Conservation (phyloP, 768 basidiomycete genomes). For the Roridomyces roridus region DNA sequence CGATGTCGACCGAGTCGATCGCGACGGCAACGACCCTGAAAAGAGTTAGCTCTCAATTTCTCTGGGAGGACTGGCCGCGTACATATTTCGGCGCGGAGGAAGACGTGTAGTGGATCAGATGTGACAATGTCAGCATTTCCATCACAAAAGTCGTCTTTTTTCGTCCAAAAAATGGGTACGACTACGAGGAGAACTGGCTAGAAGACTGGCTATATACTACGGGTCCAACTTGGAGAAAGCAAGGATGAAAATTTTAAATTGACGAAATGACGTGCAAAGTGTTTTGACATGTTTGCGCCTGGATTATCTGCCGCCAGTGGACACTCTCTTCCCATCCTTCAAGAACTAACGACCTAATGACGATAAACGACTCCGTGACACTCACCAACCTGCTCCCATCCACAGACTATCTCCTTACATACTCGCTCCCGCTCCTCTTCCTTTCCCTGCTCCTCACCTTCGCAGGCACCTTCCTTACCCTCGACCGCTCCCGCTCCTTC, state of each 20-base stretch:
- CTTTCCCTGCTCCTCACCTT: conserved; percentile 63
- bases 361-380: conserved; percentile 24
- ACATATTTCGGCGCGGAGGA: conserved; percentile 10
- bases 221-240: too few species aligned
- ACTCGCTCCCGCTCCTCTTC: conserved; percentile 65
- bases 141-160: too few species aligned
- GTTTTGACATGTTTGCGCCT: too few species aligned
- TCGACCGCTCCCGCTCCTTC: conserved; percentile 73
- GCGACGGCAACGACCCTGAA: conserved; percentile 50
- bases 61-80: conserved; percentile 10
- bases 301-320: conserved; percentile 1
- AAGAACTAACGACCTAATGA: conserved; percentile 17
- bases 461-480: conserved; percentile 73
- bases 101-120: conserved; percentile 13
- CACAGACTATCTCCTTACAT: conserved; percentile 58
- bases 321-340: too few species aligned
- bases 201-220: too few species aligned
- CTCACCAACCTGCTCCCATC: conserved; percentile 52
- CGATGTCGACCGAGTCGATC: conserved; percentile 72
- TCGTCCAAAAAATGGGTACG: too few species aligned
- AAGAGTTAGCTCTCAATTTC: conserved; percentile 6
- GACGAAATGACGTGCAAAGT: too few species aligned
- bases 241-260: too few species aligned
- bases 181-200: too few species aligned
- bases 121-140: neutral